Base-by-base conservation (phyloP, 139 green algal species). In the Chlorella sorokiniana region DNA sequence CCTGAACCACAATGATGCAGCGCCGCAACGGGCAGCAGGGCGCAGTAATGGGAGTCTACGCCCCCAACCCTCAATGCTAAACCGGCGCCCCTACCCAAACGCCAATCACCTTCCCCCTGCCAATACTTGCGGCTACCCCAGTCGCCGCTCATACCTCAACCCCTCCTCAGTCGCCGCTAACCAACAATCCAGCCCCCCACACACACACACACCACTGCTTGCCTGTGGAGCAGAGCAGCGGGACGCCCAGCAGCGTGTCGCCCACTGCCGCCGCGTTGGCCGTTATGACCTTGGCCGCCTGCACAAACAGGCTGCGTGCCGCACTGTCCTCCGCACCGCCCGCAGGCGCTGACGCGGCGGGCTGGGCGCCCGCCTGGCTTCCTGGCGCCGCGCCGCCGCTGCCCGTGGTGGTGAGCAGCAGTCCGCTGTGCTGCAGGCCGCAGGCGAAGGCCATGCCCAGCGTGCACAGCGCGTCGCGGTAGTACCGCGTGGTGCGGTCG, bases 191-290 rank as follows among this genome's bases (percentile, higher is more conserved):
- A 56, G 64, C 37, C 35, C 10, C 4, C 8, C 37, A 11, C 18
- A 38, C 9, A n/a, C 25, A 61, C 42, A 7, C 11, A 29, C 18
- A 74, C 25, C 40, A 25, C 40, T n/a, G 65, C 38, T 52, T 61
- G 84, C 91, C 92, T 35, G 90, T 92, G 23, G 93, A 91, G 83
- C 88, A 93, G 52, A 95, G 90, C 52, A 97, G 88, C 23, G 93
- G 92, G 44, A 95, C 92, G 0, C 88, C 91, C 61, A 97, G 88
- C 83, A 96, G 86, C n/a, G 81, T 75, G 76, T 97, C 94, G 1
- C 93, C 93, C 44, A 94, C 79, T 18, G 61, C 84, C n/a, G 92
- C 88, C 23, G 92, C 91, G 69, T 96, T 93, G 3, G 93, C 93
- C 0, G 91, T 85, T 31, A 95, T 88, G 22, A 97, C 91, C 79